These are phyloP conservation scores for Dalechampia spathulata DNA, from an alignment of 441 rosid genomes.

Conservation along the genomic window DNA sequence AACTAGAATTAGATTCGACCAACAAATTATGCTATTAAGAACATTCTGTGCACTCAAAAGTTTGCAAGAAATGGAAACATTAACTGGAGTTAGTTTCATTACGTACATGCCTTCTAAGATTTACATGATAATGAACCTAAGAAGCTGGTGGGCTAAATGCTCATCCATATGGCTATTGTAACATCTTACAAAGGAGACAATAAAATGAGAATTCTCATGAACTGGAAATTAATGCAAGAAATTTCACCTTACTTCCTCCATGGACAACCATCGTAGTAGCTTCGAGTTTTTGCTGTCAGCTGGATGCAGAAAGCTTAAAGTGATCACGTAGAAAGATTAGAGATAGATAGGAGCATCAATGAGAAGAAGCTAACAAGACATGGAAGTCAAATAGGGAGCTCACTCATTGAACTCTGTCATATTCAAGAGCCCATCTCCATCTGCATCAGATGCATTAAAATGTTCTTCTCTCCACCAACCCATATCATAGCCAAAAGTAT, in stretches of 20 bases:
- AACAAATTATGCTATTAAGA: background rate
- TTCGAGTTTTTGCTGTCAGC: slow-evolving; percentile 78
- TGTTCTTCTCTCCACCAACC: slow-evolving; percentile 99
- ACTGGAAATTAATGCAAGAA: slow-evolving; percentile 8
- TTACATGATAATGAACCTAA: too few relatives aligned
- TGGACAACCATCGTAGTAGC: slow-evolving; percentile 75
- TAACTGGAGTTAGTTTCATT: too few relatives aligned
- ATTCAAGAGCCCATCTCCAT: slow-evolving; percentile 85
- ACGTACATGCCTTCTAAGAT: too few relatives aligned
- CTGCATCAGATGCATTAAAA: slow-evolving; percentile 87
- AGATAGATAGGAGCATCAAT: slow-evolving; percentile 1
- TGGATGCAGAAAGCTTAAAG: slow-evolving; percentile 84
- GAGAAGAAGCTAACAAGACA: slow-evolving; percentile 2
- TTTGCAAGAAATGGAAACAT: too few relatives aligned
- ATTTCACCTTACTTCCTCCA: slow-evolving; percentile 89
- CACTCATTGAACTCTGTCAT: slow-evolving; percentile 93
- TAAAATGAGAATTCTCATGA: background rate
- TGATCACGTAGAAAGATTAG: slow-evolving; percentile 18
- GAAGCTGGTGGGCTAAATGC: too few relatives aligned
- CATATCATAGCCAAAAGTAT: slow-evolving; percentile 69
- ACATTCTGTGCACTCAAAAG: too few relatives aligned
- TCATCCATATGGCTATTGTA: background rate
- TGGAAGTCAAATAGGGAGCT: slow-evolving; percentile 23
- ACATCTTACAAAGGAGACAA: background rate
- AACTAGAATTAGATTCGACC: background rate